These are phyloP conservation scores for Coprinopsis marcescibilis DNA, from an alignment of 768 basidiomycete genomes.

Conservation along the genomic window DNA sequence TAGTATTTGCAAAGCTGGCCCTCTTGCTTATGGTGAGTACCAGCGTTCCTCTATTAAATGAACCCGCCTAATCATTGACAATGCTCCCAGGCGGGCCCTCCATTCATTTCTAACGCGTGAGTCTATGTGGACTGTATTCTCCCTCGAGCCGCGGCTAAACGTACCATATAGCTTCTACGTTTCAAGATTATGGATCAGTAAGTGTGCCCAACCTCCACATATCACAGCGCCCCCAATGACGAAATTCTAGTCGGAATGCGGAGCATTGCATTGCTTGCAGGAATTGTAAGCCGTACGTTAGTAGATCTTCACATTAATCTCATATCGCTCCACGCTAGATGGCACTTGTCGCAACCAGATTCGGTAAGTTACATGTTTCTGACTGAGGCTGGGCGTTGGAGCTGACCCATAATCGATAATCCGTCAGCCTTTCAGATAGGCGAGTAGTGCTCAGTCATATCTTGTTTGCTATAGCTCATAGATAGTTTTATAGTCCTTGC, in stretches of 20 bases:
- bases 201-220: not conserved
- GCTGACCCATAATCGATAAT: not conserved
- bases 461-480: not conserved
- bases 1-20: not conserved
- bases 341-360: slow-evolving; percentile 3
- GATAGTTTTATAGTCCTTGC: not conserved
- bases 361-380: not conserved
- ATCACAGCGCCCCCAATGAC: no score
- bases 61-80: not conserved
- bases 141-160: not conserved
- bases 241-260: slow-evolving; percentile 7
- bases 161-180: slow-evolving; percentile 5
- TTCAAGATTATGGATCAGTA: slow-evolving; percentile 9
- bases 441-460: not conserved
- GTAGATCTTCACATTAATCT: not conserved
- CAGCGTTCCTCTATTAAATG: no score
- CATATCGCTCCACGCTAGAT: not conserved
- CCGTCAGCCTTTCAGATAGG: slow-evolving; percentile 5
- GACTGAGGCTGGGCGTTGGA: not conserved
- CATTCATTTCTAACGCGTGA: slow-evolving; percentile 8
- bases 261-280: slow-evolving; percentile 1
- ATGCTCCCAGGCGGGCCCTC: slow-evolving; percentile 3
- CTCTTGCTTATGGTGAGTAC: not conserved
- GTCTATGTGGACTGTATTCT: not conserved
- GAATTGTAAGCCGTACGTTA: not conserved